Base-by-base conservation (phyloP, 306 rosid genomes). In the Dryas drummondii region DNA sequence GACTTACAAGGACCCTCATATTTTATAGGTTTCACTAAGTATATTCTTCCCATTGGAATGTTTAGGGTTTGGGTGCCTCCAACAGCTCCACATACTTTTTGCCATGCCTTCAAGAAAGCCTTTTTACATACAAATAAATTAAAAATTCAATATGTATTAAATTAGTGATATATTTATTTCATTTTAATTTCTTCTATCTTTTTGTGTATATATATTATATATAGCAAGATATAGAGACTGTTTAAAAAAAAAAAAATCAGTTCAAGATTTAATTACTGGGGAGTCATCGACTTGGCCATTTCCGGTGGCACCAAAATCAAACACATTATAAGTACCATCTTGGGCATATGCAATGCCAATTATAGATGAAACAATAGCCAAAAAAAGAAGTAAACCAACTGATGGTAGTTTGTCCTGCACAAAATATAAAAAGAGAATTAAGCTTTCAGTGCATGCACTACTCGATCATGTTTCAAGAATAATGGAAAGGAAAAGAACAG, bases 51-150 rank as follows among this genome's bases (percentile, higher is more conserved):
- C 11, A 7, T 11, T 40, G 87, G 84, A 5, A 87, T 69, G 10
- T 57, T 4, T n/a, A 87, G 68, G 1, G 58, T 71, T 4, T 83
- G 84, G 59, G 22, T 32, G 67, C 9, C 80, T 1, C 64, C 12
- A 27, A 1, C 66, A 1, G 78, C 53, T 72, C 78, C 81, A 80
- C 91, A 80, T 5, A 70, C 26, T 22, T 40, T 74, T 16, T 76
- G 13, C 88, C 87, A 87, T 40, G 85, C 82, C 55, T 60, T 44
- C 9, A 19, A 3, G 55, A 84, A 87, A 19, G 88, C 87, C 91
- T 87, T 47, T 26, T 3, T 14, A 63, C 45, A 40, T 2, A 44
- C 6, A 65, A 52, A 13, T 52, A 0, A 5, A 50, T 8, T 22
- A 22, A 32, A 32, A 32, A 32, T 32, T 32, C 37, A 32, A 32